phyloP scores from a whole-genome alignment of 257 asterid genomes.

The Penstemon davidsonii region DNA sequence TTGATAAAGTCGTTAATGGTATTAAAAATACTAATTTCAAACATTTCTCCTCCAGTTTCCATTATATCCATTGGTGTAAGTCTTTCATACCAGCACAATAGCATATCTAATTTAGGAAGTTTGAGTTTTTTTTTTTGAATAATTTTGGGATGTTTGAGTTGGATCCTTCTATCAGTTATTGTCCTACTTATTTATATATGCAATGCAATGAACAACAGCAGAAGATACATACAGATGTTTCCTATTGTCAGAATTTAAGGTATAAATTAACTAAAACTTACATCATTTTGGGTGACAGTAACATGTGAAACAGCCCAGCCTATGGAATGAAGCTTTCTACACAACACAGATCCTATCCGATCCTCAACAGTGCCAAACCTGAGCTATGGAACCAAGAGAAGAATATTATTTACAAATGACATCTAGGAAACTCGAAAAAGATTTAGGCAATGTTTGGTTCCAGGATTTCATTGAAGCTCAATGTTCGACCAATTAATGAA shows the following conservation, averaged over 20 bases:
- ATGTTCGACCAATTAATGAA: too few relatives aligned
- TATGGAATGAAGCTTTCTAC: constrained; percentile 64
- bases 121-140: background rate
- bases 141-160: too few relatives aligned
- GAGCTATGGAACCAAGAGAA: constrained; percentile 82
- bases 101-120: background rate
- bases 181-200: background rate
- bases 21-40: too few relatives aligned
- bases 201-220: background rate
- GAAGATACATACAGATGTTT: background rate
- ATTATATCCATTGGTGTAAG: too few relatives aligned
- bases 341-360: constrained; percentile 55
- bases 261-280: constrained; percentile 37
- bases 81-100: too few relatives aligned
- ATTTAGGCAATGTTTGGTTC: too few relatives aligned
- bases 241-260: constrained; percentile 2
- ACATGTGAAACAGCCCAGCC: constrained; percentile 76
- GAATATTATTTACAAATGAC: constrained; percentile 40
- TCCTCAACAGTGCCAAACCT: constrained; percentile 93
- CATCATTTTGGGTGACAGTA: constrained; percentile 66
- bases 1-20: too few relatives aligned
- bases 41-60: too few relatives aligned
- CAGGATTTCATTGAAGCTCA: too few relatives aligned
- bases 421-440: too few relatives aligned
- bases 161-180: too few relatives aligned